These are phyloP conservation scores for Spencermartinsiella europaea DNA, from an alignment of 805 yeast genomes.

Conservation along the genomic window DNA sequence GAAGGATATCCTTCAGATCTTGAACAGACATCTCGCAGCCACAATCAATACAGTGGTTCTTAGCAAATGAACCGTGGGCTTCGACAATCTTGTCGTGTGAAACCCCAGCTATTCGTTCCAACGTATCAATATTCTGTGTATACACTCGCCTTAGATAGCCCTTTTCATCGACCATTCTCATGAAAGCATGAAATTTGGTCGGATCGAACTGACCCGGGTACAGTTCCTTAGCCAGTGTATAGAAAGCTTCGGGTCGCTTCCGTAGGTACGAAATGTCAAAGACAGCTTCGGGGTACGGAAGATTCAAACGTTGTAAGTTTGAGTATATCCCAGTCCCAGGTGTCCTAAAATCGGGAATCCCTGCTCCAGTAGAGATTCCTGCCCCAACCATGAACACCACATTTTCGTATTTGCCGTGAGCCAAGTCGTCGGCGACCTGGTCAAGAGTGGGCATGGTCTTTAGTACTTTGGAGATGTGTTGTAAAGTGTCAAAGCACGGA, in stretches of 20 bases:
- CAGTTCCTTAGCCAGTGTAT: slow-evolving; percentile 73
- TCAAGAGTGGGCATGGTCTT: slow-evolving; percentile 9
- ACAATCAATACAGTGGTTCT: slow-evolving; percentile 80
- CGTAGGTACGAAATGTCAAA: slow-evolving; percentile 82
- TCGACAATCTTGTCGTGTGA: slow-evolving; percentile 61
- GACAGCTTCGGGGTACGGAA: slow-evolving; percentile 94
- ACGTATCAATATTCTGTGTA: slow-evolving; percentile 90
- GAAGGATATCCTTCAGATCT: slow-evolving; percentile 19
- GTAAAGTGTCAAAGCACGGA: background rate
- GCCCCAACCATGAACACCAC: slow-evolving; percentile 62
- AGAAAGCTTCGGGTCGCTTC: slow-evolving; percentile 77
- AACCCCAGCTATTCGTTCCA: slow-evolving; percentile 83
- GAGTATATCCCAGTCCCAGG: slow-evolving; percentile 80
- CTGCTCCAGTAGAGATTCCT: slow-evolving; percentile 89
- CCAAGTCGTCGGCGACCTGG: slow-evolving; percentile 20
- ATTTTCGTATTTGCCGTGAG: slow-evolving; percentile 19
- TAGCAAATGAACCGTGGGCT: slow-evolving; percentile 93
- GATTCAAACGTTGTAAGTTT: slow-evolving; percentile 58
- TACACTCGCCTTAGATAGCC: slow-evolving; percentile 62
- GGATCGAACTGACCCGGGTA: slow-evolving; percentile 87
- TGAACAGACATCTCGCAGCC: slow-evolving; percentile 42
- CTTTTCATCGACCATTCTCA: slow-evolving; percentile 62
- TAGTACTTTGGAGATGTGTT: background rate
- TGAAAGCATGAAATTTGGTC: slow-evolving; percentile 71
- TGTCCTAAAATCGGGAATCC: slow-evolving; percentile 92